These are phyloP conservation scores for Dalbergia cochinchinensis DNA, from an alignment of 306 rosid species.

Conservation along the genomic window DNA sequence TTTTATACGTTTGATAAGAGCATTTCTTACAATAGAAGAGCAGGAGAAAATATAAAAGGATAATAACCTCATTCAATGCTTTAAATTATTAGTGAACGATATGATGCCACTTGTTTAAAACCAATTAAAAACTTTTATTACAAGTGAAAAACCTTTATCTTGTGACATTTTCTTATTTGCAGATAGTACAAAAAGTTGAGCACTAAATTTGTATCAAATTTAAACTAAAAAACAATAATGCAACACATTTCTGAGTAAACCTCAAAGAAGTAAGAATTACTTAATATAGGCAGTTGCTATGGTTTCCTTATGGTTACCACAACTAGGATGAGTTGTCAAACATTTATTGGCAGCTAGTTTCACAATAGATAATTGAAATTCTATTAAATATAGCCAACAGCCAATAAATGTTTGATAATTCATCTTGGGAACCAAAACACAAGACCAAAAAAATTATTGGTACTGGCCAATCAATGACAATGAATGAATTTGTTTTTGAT, in stretches of 20 bases:
- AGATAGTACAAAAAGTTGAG: neutral
- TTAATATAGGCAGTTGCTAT: neutral
- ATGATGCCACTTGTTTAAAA: constrained; percentile 24
- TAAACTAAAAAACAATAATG: neutral
- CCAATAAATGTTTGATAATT: constrained; percentile 10
- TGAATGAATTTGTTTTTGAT: neutral
- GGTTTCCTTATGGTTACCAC: neutral
- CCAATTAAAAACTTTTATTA: neutral
- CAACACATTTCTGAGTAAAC: neutral
- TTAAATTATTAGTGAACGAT: constrained; percentile 12
- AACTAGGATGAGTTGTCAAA: neutral
- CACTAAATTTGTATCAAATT: constrained; percentile 5
- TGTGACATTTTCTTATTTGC: neutral
- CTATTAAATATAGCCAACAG: constrained; percentile 1
- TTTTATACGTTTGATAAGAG: constrained; percentile 8
- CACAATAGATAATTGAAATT: neutral
- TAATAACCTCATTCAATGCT: constrained; percentile 8
- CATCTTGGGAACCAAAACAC: neutral
- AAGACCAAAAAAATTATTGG: neutral
- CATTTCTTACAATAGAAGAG: neutral
- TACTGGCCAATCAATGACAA: neutral
- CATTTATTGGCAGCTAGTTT: constrained; percentile 1
- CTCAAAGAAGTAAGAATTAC: constrained; percentile 11
- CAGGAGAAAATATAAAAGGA: constrained; percentile 9
- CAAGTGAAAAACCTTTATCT: neutral